A percentile compares a stretch with the other conserved stretches of the same genome.
Evolutionary conservation across 2,329 filamentous ascomycete genomes (phyloP).

Genomic region (Ophiocordyceps camponoti-leonardi): DNA sequence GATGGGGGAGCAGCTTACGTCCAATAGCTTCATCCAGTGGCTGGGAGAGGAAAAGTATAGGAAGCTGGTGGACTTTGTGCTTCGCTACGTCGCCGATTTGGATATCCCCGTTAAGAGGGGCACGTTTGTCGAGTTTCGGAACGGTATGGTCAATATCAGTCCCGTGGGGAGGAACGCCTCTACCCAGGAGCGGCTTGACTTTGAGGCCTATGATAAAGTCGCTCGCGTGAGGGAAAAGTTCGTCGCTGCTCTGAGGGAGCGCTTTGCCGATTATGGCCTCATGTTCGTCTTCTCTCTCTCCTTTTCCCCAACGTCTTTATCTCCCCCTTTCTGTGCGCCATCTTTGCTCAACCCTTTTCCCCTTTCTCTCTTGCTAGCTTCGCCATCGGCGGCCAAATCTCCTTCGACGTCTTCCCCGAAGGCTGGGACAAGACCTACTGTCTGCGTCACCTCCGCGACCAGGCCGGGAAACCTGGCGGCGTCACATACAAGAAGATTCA

Average conservation of each 20-base stretch:
- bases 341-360: constrained; percentile 1
- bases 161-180: constrained; percentile 78
- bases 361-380: constrained; percentile 32
- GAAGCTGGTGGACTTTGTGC: constrained; percentile 55
- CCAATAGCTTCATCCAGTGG: constrained; percentile 80
- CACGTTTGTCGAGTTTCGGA: constrained; percentile 77
- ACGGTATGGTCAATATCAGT: constrained; percentile 79
- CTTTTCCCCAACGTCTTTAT: no score
- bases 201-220: constrained; percentile 62
- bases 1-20: constrained; percentile 56
- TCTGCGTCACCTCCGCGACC: constrained; percentile 68
- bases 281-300: constrained; percentile 42
- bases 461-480: constrained; percentile 52
- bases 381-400: constrained; percentile 93
- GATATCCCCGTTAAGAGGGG: constrained; percentile 71
- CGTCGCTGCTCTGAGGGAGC: constrained; percentile 2
- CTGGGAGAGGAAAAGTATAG: constrained; percentile 75
- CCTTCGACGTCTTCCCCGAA: constrained; percentile 90
- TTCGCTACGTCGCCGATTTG: constrained; percentile 72
- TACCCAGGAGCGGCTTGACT: constrained; percentile 63
- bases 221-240: constrained; percentile 72
- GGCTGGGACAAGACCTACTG: constrained; percentile 99
- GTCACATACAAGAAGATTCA: constrained; percentile 76
- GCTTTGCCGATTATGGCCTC: constrained; percentile 51
- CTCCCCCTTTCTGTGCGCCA: not conserved